These are phyloP conservation scores for Kwoniella botswanensis DNA, from an alignment of 768 basidiomycete species.

Conservation along the genomic window DNA sequence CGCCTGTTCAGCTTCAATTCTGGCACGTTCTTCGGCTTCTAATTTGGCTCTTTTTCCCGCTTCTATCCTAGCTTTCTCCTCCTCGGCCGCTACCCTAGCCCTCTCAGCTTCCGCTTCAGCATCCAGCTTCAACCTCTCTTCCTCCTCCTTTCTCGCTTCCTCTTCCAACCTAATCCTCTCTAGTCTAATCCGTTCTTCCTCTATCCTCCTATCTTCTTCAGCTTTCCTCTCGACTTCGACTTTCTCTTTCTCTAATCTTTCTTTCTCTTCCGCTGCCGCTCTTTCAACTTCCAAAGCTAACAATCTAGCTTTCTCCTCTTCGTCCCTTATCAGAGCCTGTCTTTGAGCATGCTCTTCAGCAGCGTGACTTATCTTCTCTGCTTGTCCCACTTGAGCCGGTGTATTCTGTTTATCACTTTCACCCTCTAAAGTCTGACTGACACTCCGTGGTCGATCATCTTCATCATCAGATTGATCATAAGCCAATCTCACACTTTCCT, in stretches of 20 bases:
- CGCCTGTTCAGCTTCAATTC: constrained; percentile 16
- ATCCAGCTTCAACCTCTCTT: constrained; percentile 12
- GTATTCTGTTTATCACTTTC: neutral
- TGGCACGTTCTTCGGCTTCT: constrained; percentile 3
- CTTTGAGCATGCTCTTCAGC: constrained; percentile 18
- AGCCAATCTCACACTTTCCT: constrained; percentile 37
- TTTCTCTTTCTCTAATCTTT: constrained; percentile 22
- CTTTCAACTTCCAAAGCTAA: constrained; percentile 11
- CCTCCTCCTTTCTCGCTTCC: constrained; percentile 16
- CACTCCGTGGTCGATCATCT: neutral
- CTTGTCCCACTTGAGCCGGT: constrained; percentile 8
- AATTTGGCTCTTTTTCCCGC: constrained; percentile 6
- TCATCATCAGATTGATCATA: constrained; percentile 44
- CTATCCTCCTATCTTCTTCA: constrained; percentile 18
- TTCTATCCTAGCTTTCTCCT: constrained; percentile 12
- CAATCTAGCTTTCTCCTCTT: constrained; percentile 9
- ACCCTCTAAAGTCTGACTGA: neutral
- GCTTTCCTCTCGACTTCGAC: constrained; percentile 9
- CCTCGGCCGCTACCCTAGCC: constrained; percentile 18
- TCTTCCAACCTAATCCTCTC: constrained; percentile 15
- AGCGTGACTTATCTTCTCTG: constrained; percentile 13
- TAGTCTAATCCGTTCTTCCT: constrained; percentile 14
- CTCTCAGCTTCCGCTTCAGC: constrained; percentile 4
- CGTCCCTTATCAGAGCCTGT: constrained; percentile 16
- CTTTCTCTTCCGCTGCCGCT: constrained; percentile 5